Evolutionary conservation across 257 asterid species (phyloP), one percentile per base, ranked within the genome.

Genomic region (Catharanthus roseus): DNA sequence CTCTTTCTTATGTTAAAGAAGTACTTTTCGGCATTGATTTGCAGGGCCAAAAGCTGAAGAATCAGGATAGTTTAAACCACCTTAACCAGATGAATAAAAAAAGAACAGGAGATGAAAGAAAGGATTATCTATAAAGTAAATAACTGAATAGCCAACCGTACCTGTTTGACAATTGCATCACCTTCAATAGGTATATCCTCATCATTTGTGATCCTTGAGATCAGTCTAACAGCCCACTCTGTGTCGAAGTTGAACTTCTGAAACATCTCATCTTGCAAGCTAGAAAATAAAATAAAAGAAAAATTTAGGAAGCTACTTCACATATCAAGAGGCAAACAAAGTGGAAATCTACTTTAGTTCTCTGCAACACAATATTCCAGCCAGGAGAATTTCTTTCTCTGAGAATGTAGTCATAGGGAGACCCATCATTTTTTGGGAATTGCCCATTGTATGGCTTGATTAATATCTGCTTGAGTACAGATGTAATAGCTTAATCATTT

Each of bases 261-360:
- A 85, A 95, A 95, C 90, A 95, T 91, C 80, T 91, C 99, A 81
- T 95, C 99, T 79, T 91, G 96, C 90, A 95, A 86, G 87, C 99
- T 95, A 84, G 74, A 71, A 66, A 23, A 68, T 36, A 69, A 70
- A n/a, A n/a, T n/a, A n/a, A 77, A 64, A 75, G 71, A 55, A 36
- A 67, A 45, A 71, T 51, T 64, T 41, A 58, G 61, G 66, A 50
- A 66, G 77, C 58, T 28, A 74, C n/a, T 41, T 33, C 61, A 57
- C 23, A 18, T 49, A 9, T 38, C 47, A 69, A 39, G 0, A 36
- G 18, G 53, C 13, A 24, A 62, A 24, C 39, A 69, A 51, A 53
- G 10, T 12, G n/a, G 33, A 21, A n/a, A 21, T 49, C n/a, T 16
- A 60, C 18, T 34, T 31, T 34, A 16, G 11, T 49, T 49, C 16